These are phyloP conservation scores for Puccinia hordei DNA, from an alignment of 1,284 basidiomycete species.

Conservation along the genomic window DNA sequence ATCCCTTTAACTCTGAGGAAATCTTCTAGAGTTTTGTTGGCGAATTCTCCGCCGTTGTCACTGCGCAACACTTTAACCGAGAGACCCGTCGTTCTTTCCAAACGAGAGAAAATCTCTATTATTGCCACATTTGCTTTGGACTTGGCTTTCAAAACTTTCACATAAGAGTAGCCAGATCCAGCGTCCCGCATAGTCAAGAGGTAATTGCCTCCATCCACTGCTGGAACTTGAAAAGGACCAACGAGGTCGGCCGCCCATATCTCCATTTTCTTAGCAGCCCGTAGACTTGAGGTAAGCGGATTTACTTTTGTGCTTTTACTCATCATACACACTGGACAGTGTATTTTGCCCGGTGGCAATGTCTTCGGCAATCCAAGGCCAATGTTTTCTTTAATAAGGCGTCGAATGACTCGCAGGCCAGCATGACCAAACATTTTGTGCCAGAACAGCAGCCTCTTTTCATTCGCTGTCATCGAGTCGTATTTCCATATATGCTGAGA, in stretches of 20 bases:
- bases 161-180: neutral
- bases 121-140: neutral
- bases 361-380: neutral
- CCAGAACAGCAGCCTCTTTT: too few relatives aligned
- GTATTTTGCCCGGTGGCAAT: neutral
- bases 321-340: conserved; percentile 8
- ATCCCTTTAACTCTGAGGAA: too few relatives aligned
- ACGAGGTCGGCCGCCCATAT: conserved; percentile 13
- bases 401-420: too few relatives aligned
- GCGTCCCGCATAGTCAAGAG: conserved; percentile 11
- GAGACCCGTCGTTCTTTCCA: neutral
- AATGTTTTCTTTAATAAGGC: too few relatives aligned
- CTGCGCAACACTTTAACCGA: too few relatives aligned
- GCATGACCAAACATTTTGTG: too few relatives aligned
- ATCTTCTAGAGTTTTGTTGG: too few relatives aligned
- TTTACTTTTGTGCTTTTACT: conserved; percentile 9
- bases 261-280: neutral
- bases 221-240: conserved; percentile 10
- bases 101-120: neutral
- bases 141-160: neutral
- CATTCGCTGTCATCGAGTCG: too few relatives aligned
- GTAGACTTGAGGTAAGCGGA: neutral
- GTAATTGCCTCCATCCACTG: neutral
- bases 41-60: too few relatives aligned
- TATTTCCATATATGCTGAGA: too few relatives aligned